Evolutionary conservation across 2,329 filamentous ascomycete genomes (phyloP).

Genomic region (Aspergillus caelatus): DNA sequence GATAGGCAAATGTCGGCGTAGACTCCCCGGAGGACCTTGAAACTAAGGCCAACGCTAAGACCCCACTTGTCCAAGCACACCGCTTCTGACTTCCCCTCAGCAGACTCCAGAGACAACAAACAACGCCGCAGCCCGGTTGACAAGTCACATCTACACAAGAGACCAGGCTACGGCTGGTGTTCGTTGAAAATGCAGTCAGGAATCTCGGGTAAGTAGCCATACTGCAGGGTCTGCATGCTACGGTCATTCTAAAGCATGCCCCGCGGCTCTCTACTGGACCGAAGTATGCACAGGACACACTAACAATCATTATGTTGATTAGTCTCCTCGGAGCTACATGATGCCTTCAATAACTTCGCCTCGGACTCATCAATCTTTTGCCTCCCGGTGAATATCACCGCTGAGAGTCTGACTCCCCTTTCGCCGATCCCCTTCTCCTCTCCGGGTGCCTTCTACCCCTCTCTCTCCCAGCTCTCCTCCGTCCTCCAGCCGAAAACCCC

Average conservation of each 20-base stretch:
- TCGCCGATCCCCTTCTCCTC: constrained; percentile 43
- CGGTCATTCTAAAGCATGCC: neutral
- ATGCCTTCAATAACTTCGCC: constrained; percentile 50
- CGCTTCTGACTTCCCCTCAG: constrained; percentile 29
- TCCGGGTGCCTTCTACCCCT: constrained; percentile 52
- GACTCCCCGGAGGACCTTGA: neutral
- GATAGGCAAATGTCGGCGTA: neutral
- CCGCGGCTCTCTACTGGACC: neutral
- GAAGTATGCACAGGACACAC: neutral
- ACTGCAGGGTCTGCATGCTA: constrained; percentile 1
- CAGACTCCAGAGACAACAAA: constrained; percentile 20
- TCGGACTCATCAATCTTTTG: constrained; percentile 46
- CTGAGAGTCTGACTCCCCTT: constrained; percentile 47
- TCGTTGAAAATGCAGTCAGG: constrained; percentile 49
- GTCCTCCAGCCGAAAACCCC: constrained; percentile 59
- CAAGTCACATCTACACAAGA: constrained; percentile 13
- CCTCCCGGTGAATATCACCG: constrained; percentile 50
- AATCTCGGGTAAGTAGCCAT: constrained; percentile 44
- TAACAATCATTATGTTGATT: constrained; percentile 9
- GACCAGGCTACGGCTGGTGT: constrained; percentile 13
- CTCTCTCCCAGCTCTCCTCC: constrained; percentile 52
- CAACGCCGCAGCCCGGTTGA: constrained; percentile 10
- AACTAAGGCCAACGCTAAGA: constrained; percentile 5
- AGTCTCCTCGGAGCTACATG: constrained; percentile 51
- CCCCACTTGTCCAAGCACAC: constrained; percentile 25